These are phyloP conservation scores for Penstemon newberryi DNA, from an alignment of 257 asterid genomes.

Conservation along the genomic window DNA sequence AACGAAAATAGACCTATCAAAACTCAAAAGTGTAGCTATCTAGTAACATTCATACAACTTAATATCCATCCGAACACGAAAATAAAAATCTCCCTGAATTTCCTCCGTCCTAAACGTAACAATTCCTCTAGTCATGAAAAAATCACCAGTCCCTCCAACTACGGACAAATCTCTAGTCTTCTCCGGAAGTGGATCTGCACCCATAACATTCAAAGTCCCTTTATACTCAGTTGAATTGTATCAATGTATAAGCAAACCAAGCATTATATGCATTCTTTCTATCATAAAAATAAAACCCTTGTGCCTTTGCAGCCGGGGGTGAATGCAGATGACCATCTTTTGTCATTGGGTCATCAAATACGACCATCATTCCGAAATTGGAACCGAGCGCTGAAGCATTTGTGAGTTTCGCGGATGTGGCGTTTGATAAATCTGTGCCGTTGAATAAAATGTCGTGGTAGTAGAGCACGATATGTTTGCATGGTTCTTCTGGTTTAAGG, in stretches of 20 bases:
- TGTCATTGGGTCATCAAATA: constrained; percentile 64
- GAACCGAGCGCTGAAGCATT: constrained; percentile 31
- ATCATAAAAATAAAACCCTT: constrained; percentile 65
- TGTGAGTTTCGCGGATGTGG: constrained; percentile 47
- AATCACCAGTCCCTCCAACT: constrained; percentile 68
- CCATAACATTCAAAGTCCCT: constrained; percentile 59
- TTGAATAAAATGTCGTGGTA: constrained; percentile 64
- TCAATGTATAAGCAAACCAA: constrained; percentile 66
- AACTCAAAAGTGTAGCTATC: no score
- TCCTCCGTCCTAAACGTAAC: constrained; percentile 49
- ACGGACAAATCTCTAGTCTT: constrained; percentile 55
- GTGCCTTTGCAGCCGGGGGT: constrained; percentile 50
- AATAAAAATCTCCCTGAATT: constrained; percentile 44
- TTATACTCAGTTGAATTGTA: constrained; percentile 46
- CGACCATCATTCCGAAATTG: constrained; percentile 47
- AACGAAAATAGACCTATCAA: no score
- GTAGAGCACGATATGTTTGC: constrained; percentile 54
- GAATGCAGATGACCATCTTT: constrained; percentile 43
- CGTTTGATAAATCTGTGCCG: constrained; percentile 51
- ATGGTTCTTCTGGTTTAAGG: constrained; percentile 37
- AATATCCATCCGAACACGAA: constrained; percentile 68
- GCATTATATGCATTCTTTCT: constrained; percentile 41
- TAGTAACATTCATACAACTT: constrained; percentile 42
- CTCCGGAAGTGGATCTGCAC: constrained; percentile 49
- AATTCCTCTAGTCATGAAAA: constrained; percentile 68